Evolutionary conservation across 2,329 filamentous ascomycete genomes (phyloP).

Genomic region (Ophiostoma sp.): DNA sequence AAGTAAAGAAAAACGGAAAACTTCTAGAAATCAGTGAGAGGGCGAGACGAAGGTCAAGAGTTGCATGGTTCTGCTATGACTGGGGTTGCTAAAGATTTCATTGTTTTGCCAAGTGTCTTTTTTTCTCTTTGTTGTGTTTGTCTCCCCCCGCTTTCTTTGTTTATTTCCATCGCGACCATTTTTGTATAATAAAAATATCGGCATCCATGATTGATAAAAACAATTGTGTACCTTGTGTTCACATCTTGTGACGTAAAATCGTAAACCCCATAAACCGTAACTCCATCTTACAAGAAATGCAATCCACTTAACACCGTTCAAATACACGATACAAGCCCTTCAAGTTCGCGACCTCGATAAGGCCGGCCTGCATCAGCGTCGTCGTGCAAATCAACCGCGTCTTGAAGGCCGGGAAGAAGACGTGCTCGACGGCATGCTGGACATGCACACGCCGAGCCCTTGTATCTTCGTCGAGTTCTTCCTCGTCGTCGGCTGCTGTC

Average conservation of each 20-base stretch:
- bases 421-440: conserved; percentile 74
- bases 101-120: conserved; percentile 3
- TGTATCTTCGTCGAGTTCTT: conserved; percentile 49
- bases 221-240: not conserved
- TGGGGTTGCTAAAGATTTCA: not conserved
- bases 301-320: conserved; percentile 69
- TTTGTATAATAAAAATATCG: conserved; percentile 28
- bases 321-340: conserved; percentile 94
- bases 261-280: not conserved
- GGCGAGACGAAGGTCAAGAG: not conserved
- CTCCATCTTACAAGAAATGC: too few relatives aligned
- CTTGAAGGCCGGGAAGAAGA: conserved; percentile 88
- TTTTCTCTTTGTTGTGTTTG: conserved; percentile 24
- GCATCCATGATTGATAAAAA: not conserved
- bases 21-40: not conserved
- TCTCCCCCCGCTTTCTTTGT: not conserved
- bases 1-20: conserved; percentile 6
- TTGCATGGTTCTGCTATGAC: conserved; percentile 10
- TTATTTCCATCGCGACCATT: conserved; percentile 26
- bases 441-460: conserved; percentile 66
- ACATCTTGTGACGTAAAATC: not conserved
- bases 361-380: conserved; percentile 67
- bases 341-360: conserved; percentile 85
- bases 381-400: conserved; percentile 79
- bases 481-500: conserved; percentile 25